Conservation (phyloP, 2,329 filamentous ascomycete species). For the Chaetomium olivaceum region DNA sequence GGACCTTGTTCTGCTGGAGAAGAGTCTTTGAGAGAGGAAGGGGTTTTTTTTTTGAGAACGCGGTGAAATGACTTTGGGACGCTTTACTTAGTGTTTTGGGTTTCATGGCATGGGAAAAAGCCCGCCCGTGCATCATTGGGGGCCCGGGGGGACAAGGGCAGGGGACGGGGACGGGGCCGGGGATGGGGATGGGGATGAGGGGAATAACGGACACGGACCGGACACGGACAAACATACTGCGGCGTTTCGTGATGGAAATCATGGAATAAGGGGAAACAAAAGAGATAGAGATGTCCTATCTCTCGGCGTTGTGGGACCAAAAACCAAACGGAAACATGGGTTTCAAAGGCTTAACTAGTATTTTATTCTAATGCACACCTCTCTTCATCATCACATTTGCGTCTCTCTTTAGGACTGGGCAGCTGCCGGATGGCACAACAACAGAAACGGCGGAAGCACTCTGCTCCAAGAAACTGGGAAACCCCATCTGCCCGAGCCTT, state of each 20-base stretch:
- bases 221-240: neutral
- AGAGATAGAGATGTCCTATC: constrained; percentile 14
- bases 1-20: constrained; percentile 54
- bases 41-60: too few species aligned
- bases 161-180: neutral
- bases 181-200: neutral
- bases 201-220: neutral
- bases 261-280: constrained; percentile 11
- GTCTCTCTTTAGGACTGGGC: neutral
- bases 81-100: neutral
- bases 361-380: constrained; percentile 7
- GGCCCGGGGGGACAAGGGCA: neutral
- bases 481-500: neutral
- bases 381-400: neutral
- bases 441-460: neutral
- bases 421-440: neutral
- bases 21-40: constrained; percentile 38
- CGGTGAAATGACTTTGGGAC: neutral
- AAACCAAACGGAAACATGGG: neutral
- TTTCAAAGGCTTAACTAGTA: neutral
- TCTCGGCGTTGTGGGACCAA: constrained; percentile 17
- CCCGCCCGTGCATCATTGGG: neutral
- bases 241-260: constrained; percentile 3
- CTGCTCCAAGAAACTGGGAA: neutral
- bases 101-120: neutral